Evolutionary conservation across 345 rosid genomes (phyloP).

Genomic region (Garcia nutans): DNA sequence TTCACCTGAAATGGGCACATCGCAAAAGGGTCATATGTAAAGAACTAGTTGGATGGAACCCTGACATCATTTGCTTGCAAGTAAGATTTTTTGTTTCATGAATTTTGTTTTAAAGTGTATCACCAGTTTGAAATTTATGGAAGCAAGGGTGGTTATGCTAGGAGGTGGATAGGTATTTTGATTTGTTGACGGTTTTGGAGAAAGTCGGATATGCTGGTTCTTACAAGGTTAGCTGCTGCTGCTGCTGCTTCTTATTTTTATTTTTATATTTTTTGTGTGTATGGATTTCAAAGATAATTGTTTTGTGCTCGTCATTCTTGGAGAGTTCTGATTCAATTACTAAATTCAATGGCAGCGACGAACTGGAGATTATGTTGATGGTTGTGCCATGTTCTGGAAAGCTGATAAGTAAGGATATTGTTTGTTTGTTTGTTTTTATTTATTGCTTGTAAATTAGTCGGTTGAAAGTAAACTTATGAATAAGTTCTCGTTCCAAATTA

Average conservation of each 20-base stretch:
- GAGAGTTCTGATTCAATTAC: background rate
- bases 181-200: slow-evolving; percentile 48
- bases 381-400: slow-evolving; percentile 85
- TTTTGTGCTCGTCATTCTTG: background rate
- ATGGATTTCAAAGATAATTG: background rate
- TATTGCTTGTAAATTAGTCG: slow-evolving; percentile 5
- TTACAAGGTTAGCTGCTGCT: slow-evolving; percentile 66
- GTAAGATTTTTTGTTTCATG: slow-evolving; percentile 27
- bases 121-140: slow-evolving; percentile 16
- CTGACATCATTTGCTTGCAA: slow-evolving; percentile 77
- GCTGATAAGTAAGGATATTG: slow-evolving; percentile 46
- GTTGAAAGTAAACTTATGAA: slow-evolving; percentile 6
- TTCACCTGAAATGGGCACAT: slow-evolving; percentile 59
- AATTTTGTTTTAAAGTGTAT: background rate
- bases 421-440: slow-evolving; percentile 5
- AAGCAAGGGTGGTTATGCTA: slow-evolving; percentile 25
- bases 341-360: slow-evolving; percentile 57
- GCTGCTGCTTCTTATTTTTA: no score
- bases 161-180: slow-evolving; percentile 83
- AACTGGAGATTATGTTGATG: slow-evolving; percentile 71
- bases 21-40: slow-evolving; percentile 62
- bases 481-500: slow-evolving; percentile 19
- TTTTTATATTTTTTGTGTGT: slow-evolving; percentile 19
- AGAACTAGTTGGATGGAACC: slow-evolving; percentile 54
- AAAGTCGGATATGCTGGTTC: slow-evolving; percentile 72